phyloP scores from a whole-genome alignment of 2,329 filamentous ascomycete species.

The Penicillium sp. region DNA sequence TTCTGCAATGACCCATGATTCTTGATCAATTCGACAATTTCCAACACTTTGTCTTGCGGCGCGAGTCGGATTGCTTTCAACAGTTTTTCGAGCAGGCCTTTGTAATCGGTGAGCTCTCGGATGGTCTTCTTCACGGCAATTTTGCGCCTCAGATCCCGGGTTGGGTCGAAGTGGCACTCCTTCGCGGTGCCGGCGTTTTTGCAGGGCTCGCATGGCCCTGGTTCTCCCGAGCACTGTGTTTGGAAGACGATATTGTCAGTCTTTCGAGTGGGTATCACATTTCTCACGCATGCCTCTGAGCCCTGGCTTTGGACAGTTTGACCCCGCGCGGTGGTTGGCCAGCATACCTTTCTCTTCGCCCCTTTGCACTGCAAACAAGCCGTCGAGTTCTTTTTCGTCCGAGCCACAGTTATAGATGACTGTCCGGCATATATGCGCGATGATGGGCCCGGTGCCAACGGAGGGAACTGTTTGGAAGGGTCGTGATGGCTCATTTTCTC shows the following conservation, averaged over 20 bases:
- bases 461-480: constrained; percentile 28
- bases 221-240: constrained; percentile 37
- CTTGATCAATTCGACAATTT: constrained; percentile 33
- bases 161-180: constrained; percentile 40
- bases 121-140: constrained; percentile 39
- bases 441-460: constrained; percentile 32
- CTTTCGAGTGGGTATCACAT: not conserved
- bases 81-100: constrained; percentile 34
- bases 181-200: constrained; percentile 23
- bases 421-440: constrained; percentile 21
- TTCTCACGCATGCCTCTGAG: not conserved
- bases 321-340: too few relatives aligned
- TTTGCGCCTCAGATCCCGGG: constrained; percentile 40
- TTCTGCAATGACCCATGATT: constrained; percentile 30
- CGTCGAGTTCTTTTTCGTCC: constrained; percentile 40
- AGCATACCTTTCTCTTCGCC: constrained; percentile 39
- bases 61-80: constrained; percentile 32
- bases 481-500: constrained; percentile 21
- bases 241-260: constrained; percentile 7
- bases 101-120: constrained; percentile 39
- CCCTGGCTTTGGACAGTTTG: not conserved
- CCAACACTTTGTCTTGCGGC: constrained; percentile 27
- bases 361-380: constrained; percentile 40
- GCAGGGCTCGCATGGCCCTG: constrained; percentile 42
- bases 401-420: constrained; percentile 25